Evolutionary conservation across 1,139 yeast genomes (phyloP), one percentile per base, ranked within the genome.

Genomic region (Geotrichum armillariae): DNA sequence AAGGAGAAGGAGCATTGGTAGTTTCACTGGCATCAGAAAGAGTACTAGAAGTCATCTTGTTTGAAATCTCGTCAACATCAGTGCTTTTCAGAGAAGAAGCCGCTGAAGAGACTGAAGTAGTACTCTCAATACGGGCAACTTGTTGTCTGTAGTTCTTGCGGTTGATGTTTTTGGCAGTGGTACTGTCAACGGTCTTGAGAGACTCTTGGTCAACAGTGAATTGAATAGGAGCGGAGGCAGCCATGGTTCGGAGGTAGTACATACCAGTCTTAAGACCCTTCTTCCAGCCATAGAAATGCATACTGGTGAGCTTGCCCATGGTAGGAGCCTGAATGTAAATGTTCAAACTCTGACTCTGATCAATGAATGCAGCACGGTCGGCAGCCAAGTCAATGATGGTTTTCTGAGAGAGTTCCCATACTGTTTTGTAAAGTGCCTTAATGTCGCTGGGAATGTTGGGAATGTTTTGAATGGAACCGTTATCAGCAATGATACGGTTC

Each of bases 271-370:
- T 93, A 66, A 93, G 78, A 41, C 98, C 99, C 74, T 84, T 86
- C 70, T 85, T 85, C 98, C 98, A 93, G 41, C 96, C 96, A 67
- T 91, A 89, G 74, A 93, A 93, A 70, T 93, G 98, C 94, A 91
- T 91, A 62, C 91, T 80, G n/a, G 98, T 91, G 58, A 93, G 77
- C 68, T 91, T 91, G 56, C 95, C 95, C 83, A 87, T 83, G 1
- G 97, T 87, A 46, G 97, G 97, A 52, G 83, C 80, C 66, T 79
- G 82, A 68, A 91, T 76, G 72, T 87, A 86, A 60, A 91, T 82
- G 69, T 91, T 93, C 78, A 93, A 75, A 50, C 94, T 83, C 72
- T 93, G 98, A 56, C 94, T 87, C 70, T 93, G 99, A 69, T 93
- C 99, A 65, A 93, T 84, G 71, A 81, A 93, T 25, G 95, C 89